Base-by-base conservation (phyloP, 257 asterid species). In the Cruciata laevipes region DNA sequence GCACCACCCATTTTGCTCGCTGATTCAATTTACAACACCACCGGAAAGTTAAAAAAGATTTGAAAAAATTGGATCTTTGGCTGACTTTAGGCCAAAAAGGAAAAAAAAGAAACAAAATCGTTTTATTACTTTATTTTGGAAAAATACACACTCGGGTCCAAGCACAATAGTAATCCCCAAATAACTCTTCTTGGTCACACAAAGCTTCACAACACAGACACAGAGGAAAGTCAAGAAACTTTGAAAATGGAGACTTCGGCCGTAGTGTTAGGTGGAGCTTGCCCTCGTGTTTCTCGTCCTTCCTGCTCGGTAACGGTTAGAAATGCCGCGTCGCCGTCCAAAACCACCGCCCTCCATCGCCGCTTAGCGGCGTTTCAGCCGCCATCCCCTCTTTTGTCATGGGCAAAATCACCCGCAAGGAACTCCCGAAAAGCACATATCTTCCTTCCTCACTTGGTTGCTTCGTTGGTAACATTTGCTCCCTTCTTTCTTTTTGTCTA, bases 371-470 rank as follows among this genome's bases (percentile, higher is more conserved):
- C 95, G 69, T 84, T 85, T 72, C 86, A 63, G n/a, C 75, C 84
- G 49, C 62, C 80, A 3, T 60, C 87, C 70, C 82, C 61, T 65
- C 91, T 83, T 25, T 86, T 87, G 76, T 27, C 80, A 1, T 67
- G 44, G 13, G 49, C 77, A 69, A 64, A 73, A 27, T 71, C 69
- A 49, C 38, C 51, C 58, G 67, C 77, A 79, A 80, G 58, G 59
- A 82, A 73, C 1, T 65, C 57, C 74, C 80, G 31, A 35, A 79
- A 68, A 68, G 56, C 86, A 76, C 81, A 58, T 69, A 75, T 92
- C 72, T 89, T 92, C 74, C 95, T 92, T 62, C 93, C 93, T 65
- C 95, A 73, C 75, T 74, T 87, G 69, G 88, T 89, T 72, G 98
- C 98, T 75, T 82, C 97, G 23, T 56, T 87, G 92, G 98, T 89